Evolutionary conservation across 2,329 filamentous ascomycete species (phyloP), one percentile per base, ranked within the genome.

Genomic region (Zalaria obscura): DNA sequence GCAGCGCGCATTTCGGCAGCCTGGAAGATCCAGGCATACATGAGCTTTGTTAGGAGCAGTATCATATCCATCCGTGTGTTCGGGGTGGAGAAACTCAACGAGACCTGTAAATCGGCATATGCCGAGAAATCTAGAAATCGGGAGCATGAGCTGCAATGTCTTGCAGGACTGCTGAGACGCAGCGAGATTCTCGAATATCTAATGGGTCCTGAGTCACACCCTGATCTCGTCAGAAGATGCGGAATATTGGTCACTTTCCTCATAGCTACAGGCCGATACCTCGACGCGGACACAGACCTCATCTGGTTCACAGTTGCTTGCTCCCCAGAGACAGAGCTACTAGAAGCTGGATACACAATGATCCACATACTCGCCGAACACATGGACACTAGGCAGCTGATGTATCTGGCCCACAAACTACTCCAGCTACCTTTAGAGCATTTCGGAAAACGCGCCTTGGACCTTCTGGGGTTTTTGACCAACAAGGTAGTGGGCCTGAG

Each of bases 61-160:
- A 84, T 89, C 53, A 94, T 96, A 86, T 85, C 93, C 54, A 68
- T 95, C 32, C 80, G 89, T 32, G 83, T 93, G 8, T 72, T 76
- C 56, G 86, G 85, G 18, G 78, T 89, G 39, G 73, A 76, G n/a
- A 68, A 67, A 18, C 80, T 95, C 73, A 82, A 83, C 48, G 56
- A 55, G 5, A 18, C 18, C 18, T 18, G 18, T 18, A 18, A 2
- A 18, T 18, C 18, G 18, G 78, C 84, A 27, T 68, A 95, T 31
- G 72, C 93, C 5, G 55, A 59, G 0, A 66, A 84, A 25, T 91
- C 78, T 70, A 36, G 73, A 70, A 43, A 66, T 66, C 5, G 52
- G 51, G 32, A 48, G 53, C 7, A 36, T 46, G 3, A 33, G 47
- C 66, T 89, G 48, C 68, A 72, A 8, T 80, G 81, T 50, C 65